A percentile compares a stretch with the other conserved stretches of the same genome.
These are phyloP conservation scores for Dactylonectria estremocensis DNA, from an alignment of 2,329 filamentous ascomycete genomes.

Conservation along the genomic window DNA sequence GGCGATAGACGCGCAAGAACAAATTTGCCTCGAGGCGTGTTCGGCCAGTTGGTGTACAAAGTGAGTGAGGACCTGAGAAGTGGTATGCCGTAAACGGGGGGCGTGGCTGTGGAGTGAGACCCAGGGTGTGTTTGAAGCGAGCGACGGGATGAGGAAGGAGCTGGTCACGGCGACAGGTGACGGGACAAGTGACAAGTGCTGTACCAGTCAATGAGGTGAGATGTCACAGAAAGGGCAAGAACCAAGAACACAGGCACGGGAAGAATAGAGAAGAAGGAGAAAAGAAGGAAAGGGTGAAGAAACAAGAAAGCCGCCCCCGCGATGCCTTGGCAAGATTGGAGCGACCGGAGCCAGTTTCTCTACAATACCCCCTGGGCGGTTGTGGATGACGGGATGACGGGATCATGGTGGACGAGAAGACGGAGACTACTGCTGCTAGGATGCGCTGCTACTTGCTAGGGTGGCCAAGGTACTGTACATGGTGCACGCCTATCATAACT, in stretches of 20 bases:
- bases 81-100: slow-evolving; percentile 26
- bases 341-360: slow-evolving; percentile 32
- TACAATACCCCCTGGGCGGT: slow-evolving; percentile 34
- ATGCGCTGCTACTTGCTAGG: slow-evolving; percentile 38
- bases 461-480: slow-evolving; percentile 30
- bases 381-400: slow-evolving; percentile 44
- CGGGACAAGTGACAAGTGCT: slow-evolving; percentile 23
- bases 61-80: not conserved
- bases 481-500: not conserved
- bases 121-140: slow-evolving; percentile 27
- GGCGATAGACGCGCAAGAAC: slow-evolving; percentile 8
- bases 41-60: slow-evolving; percentile 2
- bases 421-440: slow-evolving; percentile 36
- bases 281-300: slow-evolving; percentile 12
- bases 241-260: slow-evolving; percentile 3
- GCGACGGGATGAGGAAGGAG: slow-evolving; percentile 26
- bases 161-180: slow-evolving; percentile 13
- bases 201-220: slow-evolving; percentile 21
- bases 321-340: slow-evolving; percentile 44
- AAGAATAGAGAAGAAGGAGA: slow-evolving; percentile 1
- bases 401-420: slow-evolving; percentile 31
- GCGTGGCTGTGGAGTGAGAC: slow-evolving; percentile 18
- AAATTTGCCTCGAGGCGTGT: slow-evolving; percentile 7
- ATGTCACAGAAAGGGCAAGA: slow-evolving; percentile 18
- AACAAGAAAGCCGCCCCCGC: slow-evolving; percentile 26